Evolutionary conservation across 306 rosid species (phyloP).

Genomic region (Cicer cuneatum): DNA sequence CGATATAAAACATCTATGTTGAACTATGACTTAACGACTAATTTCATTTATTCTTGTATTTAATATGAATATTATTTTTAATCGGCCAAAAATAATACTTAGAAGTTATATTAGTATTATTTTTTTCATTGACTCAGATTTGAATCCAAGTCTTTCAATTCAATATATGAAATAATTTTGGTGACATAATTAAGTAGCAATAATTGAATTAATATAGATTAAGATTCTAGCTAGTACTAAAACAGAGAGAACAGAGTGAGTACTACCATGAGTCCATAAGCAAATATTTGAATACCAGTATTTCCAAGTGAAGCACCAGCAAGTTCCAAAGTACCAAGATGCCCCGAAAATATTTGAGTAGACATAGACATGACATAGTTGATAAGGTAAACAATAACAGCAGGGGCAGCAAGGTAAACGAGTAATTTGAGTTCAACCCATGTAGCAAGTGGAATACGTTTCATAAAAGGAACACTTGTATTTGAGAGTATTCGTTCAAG

Average conservation of each 20-base stretch:
- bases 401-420: conserved; percentile 66
- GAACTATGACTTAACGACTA: too few species aligned
- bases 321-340: conserved; percentile 73
- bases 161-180: too few species aligned
- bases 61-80: too few species aligned
- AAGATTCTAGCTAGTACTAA: neutral
- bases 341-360: conserved; percentile 69
- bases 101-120: too few species aligned
- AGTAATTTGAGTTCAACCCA: conserved; percentile 65
- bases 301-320: conserved; percentile 85
- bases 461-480: conserved; percentile 24
- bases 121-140: too few species aligned
- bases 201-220: neutral
- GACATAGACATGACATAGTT: conserved; percentile 78
- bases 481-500: conserved; percentile 69
- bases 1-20: too few species aligned
- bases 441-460: conserved; percentile 52
- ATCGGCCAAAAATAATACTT: too few species aligned
- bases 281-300: conserved; percentile 74
- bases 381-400: conserved; percentile 61
- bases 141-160: too few species aligned
- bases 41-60: too few species aligned
- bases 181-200: neutral
- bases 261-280: conserved; percentile 76
- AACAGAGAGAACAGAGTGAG: neutral